Base-by-base conservation (phyloP, 2,329 filamentous ascomycete genomes). In the Exophiala spinifera region DNA sequence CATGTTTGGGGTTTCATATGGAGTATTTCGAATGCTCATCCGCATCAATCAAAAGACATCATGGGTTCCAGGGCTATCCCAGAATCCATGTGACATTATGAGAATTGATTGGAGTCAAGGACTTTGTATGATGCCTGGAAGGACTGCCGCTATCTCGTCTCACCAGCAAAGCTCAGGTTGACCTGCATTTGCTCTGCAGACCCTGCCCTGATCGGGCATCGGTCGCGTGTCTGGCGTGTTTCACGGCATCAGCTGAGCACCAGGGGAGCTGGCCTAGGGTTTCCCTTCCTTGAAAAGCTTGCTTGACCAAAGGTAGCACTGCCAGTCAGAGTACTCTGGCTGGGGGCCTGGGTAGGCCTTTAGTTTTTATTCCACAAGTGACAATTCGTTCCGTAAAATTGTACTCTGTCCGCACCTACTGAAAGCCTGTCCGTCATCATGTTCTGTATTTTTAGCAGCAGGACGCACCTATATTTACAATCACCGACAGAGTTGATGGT, bases 161-260 rank as follows among this genome's bases (percentile, higher is more conserved):
- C 44, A 46, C 15, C 11, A 31, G 10, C 42, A 14, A 44, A 44
- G 4, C 20, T n/a, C 19, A 13, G 10, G 21, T 25, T 44, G 10
- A n/a, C 19, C n/a, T 44, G 42, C 21, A 25, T n/a, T 6, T 15
- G 17, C 19, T 14, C n/a, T 37, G 33, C 28, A 31, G 10, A 15
- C 28, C 45, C 23, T 10, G 31, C 46, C 46, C 33, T 36, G 46
- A 49, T 25, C 46, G 33, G 46, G 33, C 31, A 31, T 47, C 36
- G 45, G 13, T 21, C 42, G 42, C 20, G 20, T 15, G 42, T 25
- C 25, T 49, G 46, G 46, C 36, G 46, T 49, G 46, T 49, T 49
- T 49, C 46, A 49, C 46, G 25, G 33, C 46, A 37, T 49, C 46
- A 49, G 46, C 31, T 44, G 42, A 23, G 42, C 20, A 15, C 14